Conservation (phyloP, 176 grass and related monocot genomes). For the Eleusine coracana region DNA sequence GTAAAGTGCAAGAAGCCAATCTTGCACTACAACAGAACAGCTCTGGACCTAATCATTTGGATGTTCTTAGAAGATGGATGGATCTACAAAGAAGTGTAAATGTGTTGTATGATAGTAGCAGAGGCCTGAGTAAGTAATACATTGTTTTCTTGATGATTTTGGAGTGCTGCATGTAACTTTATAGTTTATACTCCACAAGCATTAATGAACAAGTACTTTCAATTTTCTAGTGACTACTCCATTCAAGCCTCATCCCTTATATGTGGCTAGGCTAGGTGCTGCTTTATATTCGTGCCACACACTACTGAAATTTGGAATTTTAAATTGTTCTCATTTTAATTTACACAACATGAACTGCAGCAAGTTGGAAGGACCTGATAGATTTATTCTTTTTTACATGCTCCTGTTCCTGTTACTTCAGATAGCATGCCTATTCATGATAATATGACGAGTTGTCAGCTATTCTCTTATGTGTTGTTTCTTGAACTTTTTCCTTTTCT, state of each 20-base stretch:
- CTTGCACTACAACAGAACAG: slow-evolving; percentile 48
- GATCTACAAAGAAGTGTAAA: slow-evolving; percentile 77
- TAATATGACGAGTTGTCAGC: neutral
- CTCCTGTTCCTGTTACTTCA: slow-evolving; percentile 10
- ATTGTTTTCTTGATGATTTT: slow-evolving; percentile 24
- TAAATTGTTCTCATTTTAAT: neutral
- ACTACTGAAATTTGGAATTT: neutral
- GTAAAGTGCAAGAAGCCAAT: slow-evolving; percentile 79
- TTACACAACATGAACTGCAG: neutral
- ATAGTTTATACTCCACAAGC: neutral
- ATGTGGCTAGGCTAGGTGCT: slow-evolving; percentile 6
- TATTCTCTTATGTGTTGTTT: too few relatives aligned
- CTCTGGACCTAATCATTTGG: slow-evolving; percentile 46
- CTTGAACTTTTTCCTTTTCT: neutral
- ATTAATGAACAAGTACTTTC: neutral
- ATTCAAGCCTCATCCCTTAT: neutral
- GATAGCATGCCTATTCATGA: neutral
- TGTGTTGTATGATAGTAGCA: slow-evolving; percentile 84
- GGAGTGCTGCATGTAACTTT: neutral
- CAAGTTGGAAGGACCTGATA: neutral
- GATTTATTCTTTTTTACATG: neutral
- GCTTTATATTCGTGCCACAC: neutral
- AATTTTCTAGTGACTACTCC: neutral
- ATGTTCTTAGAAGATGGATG: slow-evolving; percentile 86
- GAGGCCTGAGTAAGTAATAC: slow-evolving; percentile 59